Base-by-base conservation (phyloP, 331 rosid genomes). In the Saraca asoca region DNA sequence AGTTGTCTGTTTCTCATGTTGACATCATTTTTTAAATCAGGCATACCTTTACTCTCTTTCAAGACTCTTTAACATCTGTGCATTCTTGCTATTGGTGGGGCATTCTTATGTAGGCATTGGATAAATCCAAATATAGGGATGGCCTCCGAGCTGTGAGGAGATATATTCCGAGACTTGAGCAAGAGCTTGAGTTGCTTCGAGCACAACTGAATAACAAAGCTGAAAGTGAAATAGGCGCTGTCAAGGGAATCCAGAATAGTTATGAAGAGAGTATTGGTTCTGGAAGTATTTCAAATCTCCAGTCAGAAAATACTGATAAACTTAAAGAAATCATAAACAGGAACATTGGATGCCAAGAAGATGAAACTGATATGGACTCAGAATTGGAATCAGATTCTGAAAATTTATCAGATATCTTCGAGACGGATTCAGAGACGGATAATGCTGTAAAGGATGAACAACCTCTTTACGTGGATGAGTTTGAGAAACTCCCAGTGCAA, bases 101-200 rank as follows among this genome's bases (percentile, higher is more conserved):
- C 72, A 10, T 56, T 61, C 37, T 56, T 42, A 29, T 65, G 51
- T 81, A 93, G 98, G 96, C 96, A 79, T 77, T 90, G 83, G 97
- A 90, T 78, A 90, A 93, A 85, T 93, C 98, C 55, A 93, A 85
- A 73, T 83, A 88, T 29, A 70, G 85, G 78, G 97, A 90, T 70
- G 90, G 87, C 62, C 91, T 93, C 38, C 85, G 91, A 10, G 90
- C 97, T 61, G 91, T 93, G 60, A 81, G 95, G 74, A 87, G 82
- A 76, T 57, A 82, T 51, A 87, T 90, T 65, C 98, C 97, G 9
- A 86, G 68, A 72, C 95, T 93, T 2, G 80, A 86, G 67, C 96
- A 90, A 66, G 96, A 87, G 58, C 91, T 93, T 55, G 85, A 80
- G 78, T 83, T 93, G 73, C 85, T 90, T 71, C 87, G 73, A 59